Base-by-base conservation (phyloP, 2,329 filamentous ascomycete genomes). In the Phaeosphaeria sp. region DNA sequence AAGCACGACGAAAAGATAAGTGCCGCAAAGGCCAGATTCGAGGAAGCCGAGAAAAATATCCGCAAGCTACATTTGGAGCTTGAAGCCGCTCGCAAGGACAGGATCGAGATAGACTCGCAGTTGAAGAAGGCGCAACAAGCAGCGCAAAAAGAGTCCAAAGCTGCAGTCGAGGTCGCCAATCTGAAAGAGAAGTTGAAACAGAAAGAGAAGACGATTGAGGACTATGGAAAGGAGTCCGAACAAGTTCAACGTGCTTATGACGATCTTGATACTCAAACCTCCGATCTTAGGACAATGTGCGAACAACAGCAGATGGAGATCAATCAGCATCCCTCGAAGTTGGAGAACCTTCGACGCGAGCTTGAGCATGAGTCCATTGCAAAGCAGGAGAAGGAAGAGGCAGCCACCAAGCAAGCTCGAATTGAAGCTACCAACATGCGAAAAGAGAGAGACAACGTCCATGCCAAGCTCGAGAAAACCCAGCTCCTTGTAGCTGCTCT, bases 271-370 rank as follows among this genome's bases (percentile, higher is more conserved):
- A 53, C 24, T 4, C 39, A 55, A 24, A 40, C 55, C 1, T 25
- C 55, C 2, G 46, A 48, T 3, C 39, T 63, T 11, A 55, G 69
- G 25, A 39, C 48, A n/a, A 48, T 55, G 7, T n/a, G 49, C 6
- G 51, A 57, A 8, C 42, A 59, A 18, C 27, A 59, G 20, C 51
- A 64, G 27, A 13, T 44, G 25, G 55, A 69, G 24, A 6, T 66
- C 5, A 40, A 49, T 3, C 59, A 61, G 24, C 51, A 67, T 4
- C 39, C 59, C 4, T 55, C 54, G 11, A 47, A 33, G 2, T 54
- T 67, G 4, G 54, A 64, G 3, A 46, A 15, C 2, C 42, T 69
- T 24, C 53, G 56, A 6, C 56, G 59, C n/a, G 58, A 73, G 20
- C 13, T 51, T 13, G 51, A 69, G 11, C 7, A 24, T 9, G 22